These are phyloP conservation scores for Cafeteria roenbergensis DNA, from an alignment of 108 stramenopile species.

Conservation along the genomic window DNA sequence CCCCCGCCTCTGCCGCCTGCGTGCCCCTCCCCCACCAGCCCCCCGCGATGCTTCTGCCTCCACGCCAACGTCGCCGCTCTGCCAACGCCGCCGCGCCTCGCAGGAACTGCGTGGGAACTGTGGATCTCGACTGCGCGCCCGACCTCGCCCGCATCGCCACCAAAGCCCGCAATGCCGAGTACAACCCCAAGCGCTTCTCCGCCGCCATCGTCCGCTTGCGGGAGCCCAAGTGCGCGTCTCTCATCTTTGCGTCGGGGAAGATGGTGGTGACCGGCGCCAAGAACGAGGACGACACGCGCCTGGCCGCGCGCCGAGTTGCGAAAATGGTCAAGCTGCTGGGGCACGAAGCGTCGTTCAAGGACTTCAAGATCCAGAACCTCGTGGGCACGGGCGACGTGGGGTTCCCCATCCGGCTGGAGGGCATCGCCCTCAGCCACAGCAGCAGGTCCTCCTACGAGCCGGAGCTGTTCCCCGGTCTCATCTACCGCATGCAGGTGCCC, in stretches of 20 bases:
- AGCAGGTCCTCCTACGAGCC: conserved; percentile 83
- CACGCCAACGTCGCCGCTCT: too few species aligned
- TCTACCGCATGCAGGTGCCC: conserved; percentile 75
- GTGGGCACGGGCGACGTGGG: conserved; percentile 81
- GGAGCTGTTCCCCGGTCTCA: conserved; percentile 93
- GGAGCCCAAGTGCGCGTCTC: conserved; percentile 83
- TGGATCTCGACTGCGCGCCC: conserved; percentile 67
- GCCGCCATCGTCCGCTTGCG: conserved; percentile 80
- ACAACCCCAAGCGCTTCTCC: conserved; percentile 81
- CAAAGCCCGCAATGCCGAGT: conserved; percentile 90
- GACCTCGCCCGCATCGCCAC: conserved; percentile 83
- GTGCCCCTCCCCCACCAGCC: too few species aligned
- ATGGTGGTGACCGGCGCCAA: conserved; percentile 85
- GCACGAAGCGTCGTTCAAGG: conserved; percentile 37
- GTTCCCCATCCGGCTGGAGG: conserved; percentile 92
- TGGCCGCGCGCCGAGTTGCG: conserved; percentile 45
- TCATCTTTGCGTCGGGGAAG: conserved; percentile 83
- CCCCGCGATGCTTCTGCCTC: too few species aligned
- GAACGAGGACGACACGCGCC: conserved; percentile 57
- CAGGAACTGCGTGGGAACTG: conserved; percentile 47
- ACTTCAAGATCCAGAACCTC: conserved; percentile 89
- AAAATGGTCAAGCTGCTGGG: conserved; percentile 18
- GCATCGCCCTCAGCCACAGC: conserved; percentile 74
- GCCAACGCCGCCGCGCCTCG: too few species aligned
- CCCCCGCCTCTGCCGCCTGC: too few species aligned